Evolutionary conservation across 2,329 filamentous ascomycete genomes (phyloP), one percentile per base, ranked within the genome.

Genomic region (Xylaria arbuscula): DNA sequence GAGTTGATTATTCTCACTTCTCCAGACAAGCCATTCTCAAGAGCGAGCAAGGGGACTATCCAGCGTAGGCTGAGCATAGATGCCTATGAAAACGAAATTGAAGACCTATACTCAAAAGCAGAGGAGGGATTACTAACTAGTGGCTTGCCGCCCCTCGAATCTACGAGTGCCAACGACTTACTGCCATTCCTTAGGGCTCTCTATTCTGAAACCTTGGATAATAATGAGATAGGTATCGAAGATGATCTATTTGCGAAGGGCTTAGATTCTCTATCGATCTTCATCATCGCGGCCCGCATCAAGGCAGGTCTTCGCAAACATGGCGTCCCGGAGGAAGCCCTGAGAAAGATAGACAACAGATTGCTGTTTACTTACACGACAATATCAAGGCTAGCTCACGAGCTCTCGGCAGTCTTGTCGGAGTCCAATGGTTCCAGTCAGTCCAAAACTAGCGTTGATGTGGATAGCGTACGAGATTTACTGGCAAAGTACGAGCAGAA

Each of bases 21-120:
- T 1, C 55, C 58, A 15, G 59, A 53, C 8, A 76, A 75, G 51
- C 73, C 74, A 19, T 76, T 76, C 54, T n/a, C 62, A 19, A 70
- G 74, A 40, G 70, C 75, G 9, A 67, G 65, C 32, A 77, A 77
- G 64, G 74, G 74, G 3, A 76, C 75, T 3, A 72, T 76, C 10
- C 73, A 75, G 53, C 67, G 75, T 3, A 66, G 72, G 50, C 64
- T 74, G 5, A 75, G 68, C 19, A 64, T 76, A 42, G 68, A 68
- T 11, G 71, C 70, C 1, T 77, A 75, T 22, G 71, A 72, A n/a
- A 54, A 58, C 0, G 75, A 77, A 50, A 73, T 76, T 48, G 70
- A 76, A n/a, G 66, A 70, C 2, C 40, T 74, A 45, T 76, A 76
- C 34, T 68, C 69, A n/a, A 66, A 68, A 1, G 70, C 65, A 7